phyloP scores from a whole-genome alignment of 2,329 filamentous ascomycete genomes.

The Pseudogymnoascus sp. region DNA sequence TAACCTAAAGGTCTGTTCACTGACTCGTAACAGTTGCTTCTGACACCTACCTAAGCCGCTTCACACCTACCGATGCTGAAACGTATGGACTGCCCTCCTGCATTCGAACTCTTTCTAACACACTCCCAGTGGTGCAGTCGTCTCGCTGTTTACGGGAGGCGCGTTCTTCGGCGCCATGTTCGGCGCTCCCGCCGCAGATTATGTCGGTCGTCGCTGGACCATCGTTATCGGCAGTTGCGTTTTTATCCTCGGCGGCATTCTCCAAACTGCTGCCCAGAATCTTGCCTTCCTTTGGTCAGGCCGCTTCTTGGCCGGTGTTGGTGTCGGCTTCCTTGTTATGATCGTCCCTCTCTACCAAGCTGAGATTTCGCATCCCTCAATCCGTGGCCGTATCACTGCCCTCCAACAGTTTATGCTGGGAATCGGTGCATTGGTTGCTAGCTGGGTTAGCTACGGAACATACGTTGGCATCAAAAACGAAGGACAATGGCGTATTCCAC shows the following conservation, averaged over 20 bases:
- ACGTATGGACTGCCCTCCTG: not conserved
- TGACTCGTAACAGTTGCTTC: slow-evolving; percentile 34
- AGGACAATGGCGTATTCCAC: slow-evolving; percentile 23
- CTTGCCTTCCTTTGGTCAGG: slow-evolving; percentile 60
- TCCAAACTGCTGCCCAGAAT: slow-evolving; percentile 60
- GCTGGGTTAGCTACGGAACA: slow-evolving; percentile 63
- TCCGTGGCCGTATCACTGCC: slow-evolving; percentile 64
- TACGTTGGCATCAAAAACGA: slow-evolving; percentile 14
- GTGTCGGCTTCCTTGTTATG: slow-evolving; percentile 39
- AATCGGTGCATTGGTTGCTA: slow-evolving; percentile 61
- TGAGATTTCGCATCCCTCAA: slow-evolving; percentile 69
- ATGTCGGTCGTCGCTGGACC: slow-evolving; percentile 63
- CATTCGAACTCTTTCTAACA: not conserved
- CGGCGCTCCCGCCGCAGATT: slow-evolving; percentile 56
- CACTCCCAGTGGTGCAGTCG: slow-evolving; percentile 53
- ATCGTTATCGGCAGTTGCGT: slow-evolving; percentile 63
- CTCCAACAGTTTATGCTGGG: slow-evolving; percentile 80
- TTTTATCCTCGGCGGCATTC: slow-evolving; percentile 61
- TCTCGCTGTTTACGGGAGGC: slow-evolving; percentile 68
- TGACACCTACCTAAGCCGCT: slow-evolving; percentile 33
- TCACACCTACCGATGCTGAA: slow-evolving; percentile 22
- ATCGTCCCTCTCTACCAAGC: slow-evolving; percentile 61
- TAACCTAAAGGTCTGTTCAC: not conserved
- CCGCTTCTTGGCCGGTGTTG: slow-evolving; percentile 59
- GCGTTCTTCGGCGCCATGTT: slow-evolving; percentile 54